Evolutionary conservation across 352 stramenopile genomes (phyloP), one percentile per base, ranked within the genome.

Genomic region (Peronospora farinosa): DNA sequence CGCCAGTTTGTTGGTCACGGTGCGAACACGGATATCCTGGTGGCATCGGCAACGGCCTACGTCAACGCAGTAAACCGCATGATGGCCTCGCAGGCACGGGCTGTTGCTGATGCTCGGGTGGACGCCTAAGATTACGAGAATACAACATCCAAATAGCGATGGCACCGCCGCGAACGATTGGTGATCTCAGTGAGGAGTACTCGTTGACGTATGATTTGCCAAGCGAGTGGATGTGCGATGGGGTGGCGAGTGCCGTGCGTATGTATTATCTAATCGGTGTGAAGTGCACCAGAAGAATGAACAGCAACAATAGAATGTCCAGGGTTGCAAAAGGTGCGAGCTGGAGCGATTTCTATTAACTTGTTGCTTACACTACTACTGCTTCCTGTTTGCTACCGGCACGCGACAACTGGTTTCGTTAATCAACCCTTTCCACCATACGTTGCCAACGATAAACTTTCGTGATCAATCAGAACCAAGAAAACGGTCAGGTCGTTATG

Each of bases 21-120:
- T 37, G 84, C 85, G 28, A 92, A 95, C 73, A 92, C 78, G 28
- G 85, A 95, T 61, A 95, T 95, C 47, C 63, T 95, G 25, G 84
- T 95, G 13, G 82, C 84, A 2, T 92, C 80, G 0, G 86, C 86
- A 32, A 94, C 84, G 16, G 84, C 84, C 2, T 95, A 95, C 57
- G 72, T 95, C 36, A 92, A 90, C 58, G 84, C 84, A 11, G 72
- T 94, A 17, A 95, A 95, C 69, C 82, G 84, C 49, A 64, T 92
- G 54, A 64, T 94, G 50, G 85, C 75, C 1, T 76, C 79, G 7
- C 84, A 90, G 51, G 59, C 71, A 47, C 77, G 79, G 41, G 58
- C 40, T 49, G 31, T 12, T 12, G 49, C 65, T 23, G 56, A 69
- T 19, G 31, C 49, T 60, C 55, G 67, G 45, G 66, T 74, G 55